A percentile compares a stretch with the other conserved stretches of the same genome.
phyloP scores from a whole-genome alignment of 2,329 filamentous ascomycete genomes.

The Blastomyces parvus region DNA sequence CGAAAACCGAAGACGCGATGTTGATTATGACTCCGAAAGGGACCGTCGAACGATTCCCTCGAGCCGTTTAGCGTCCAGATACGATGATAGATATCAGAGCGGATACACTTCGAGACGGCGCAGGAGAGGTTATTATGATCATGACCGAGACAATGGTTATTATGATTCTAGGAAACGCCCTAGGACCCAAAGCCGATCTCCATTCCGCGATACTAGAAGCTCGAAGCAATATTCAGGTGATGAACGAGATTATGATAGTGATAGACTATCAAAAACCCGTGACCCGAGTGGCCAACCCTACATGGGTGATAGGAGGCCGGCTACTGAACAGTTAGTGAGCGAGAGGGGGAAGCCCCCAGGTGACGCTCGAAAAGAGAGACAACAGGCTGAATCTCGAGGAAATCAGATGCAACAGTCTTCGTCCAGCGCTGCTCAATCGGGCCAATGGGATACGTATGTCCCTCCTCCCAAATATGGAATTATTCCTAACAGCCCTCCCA shows the following conservation, averaged over 20 bases:
- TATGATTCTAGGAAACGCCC: conserved; percentile 45
- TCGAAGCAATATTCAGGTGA: conserved; percentile 32
- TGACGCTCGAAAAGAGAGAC: conserved; percentile 49
- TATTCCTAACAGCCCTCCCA: conserved; percentile 12
- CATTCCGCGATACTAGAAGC: conserved; percentile 32
- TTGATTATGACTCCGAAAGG: conserved; percentile 30
- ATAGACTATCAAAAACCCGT: conserved; percentile 23
- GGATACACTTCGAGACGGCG: conserved; percentile 18
- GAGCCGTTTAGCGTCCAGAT: conserved; percentile 28
- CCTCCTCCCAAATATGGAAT: conserved; percentile 5
- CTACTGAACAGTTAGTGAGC: conserved; percentile 53
- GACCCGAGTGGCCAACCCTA: conserved; percentile 13
- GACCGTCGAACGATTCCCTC: conserved; percentile 24
- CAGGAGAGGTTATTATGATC: conserved; percentile 36
- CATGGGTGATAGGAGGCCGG: conserved; percentile 40
- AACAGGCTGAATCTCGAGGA: conserved; percentile 60
- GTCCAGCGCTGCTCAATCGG: conserved; percentile 21
- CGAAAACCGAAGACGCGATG: conserved; percentile 35
- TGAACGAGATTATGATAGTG: conserved; percentile 25
- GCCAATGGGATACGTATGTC: conserved; percentile 37
- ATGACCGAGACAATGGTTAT: conserved; percentile 40
- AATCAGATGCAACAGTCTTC: conserved; percentile 47
- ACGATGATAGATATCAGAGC: conserved; percentile 32
- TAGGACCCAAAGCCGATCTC: conserved; percentile 47
- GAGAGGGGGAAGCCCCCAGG: conserved; percentile 53